Evolutionary conservation across 129 eudicot genomes (phyloP), one percentile per base, ranked within the genome.

Genomic region (Arctium minus): DNA sequence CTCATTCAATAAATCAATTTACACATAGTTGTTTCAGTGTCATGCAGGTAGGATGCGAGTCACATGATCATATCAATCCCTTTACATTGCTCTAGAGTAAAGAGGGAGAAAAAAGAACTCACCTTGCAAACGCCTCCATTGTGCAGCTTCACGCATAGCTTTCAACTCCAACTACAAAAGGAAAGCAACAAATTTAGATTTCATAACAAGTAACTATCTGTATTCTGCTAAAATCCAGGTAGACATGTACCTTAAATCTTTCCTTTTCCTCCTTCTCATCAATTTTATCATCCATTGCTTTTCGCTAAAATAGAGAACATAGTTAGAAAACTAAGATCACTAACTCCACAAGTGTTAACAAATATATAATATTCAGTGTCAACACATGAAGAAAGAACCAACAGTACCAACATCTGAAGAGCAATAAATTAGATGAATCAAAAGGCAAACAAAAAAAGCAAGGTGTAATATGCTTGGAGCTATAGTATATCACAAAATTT

Each of bases 51-150:
- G 64, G 65, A 75, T 9, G 33, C 8, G 29, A 46, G 22, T 48
- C 39, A 62, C 31, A 62, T 62, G 70, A 62, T 62, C 70, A 6
- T 56, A 74, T 62, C 69, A 48, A 75, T 65, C 22, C 79, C 10
- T 48, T 40, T 30, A 79, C 42, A 13, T 69, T 44, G 70, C 70
- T n/a, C 29, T 62, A 62, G 31, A 60, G 12, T 31, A 29, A 11
- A 3, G 2, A 22, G 30, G 11, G 50, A 72, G 72, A 67, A 67
- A 8, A 74, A 64, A 64, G 27, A 38, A 82, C 86, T 80, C 31
- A 95, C 98, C 99, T 93, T 96, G 99, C 87, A 94, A 88, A 31
- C 91, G 98, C 85, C 99, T 93, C 99, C 99, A 96, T 32, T 88
- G 95, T 73, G 99, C 99, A 88, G 97, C 98, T 81, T 96, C 98